A percentile compares a stretch with the other conserved stretches of the same genome.
Conservation (phyloP, 495 filamentous ascomycete species). For the Trichodelitschia bisporula region DNA sequence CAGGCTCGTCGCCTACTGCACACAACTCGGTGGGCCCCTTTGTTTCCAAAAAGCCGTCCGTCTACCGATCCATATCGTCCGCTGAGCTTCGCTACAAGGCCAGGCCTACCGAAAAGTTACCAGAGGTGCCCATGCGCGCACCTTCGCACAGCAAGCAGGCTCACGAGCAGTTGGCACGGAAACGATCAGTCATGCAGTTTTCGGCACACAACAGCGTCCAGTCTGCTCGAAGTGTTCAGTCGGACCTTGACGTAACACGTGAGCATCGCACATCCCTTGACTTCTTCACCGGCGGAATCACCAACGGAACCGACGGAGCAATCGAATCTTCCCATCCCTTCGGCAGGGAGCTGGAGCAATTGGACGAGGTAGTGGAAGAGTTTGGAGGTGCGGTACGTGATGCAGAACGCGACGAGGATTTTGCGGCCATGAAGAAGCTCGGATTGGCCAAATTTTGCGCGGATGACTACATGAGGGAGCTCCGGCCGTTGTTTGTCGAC, state of each 20-base stretch:
- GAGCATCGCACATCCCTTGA: conserved; percentile 23
- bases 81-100: no score
- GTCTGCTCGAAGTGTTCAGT: conserved; percentile 23
- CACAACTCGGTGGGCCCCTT: background rate
- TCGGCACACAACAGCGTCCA: conserved; percentile 20
- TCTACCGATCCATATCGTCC: no score
- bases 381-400: conserved; percentile 28
- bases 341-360: conserved; percentile 47
- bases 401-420: conserved; percentile 24
- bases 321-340: conserved; percentile 26
- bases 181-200: conserved; percentile 31
- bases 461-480: conserved; percentile 65
- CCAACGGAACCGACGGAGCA: no score
- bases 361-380: conserved; percentile 69
- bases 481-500: conserved; percentile 34
- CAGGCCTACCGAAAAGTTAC: no score
- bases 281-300: conserved; percentile 18
- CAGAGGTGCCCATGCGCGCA: conserved; percentile 42
- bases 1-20: conserved; percentile 20
- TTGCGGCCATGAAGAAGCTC: conserved; percentile 28
- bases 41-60: no score
- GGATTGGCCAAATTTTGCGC: conserved; percentile 54
- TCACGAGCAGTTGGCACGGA: conserved; percentile 38
- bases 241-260: conserved; percentile 26
- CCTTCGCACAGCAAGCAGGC: conserved; percentile 67